phyloP scores from a whole-genome alignment of 1,139 yeast genomes.

The Sugiyamaella castrensis region DNA sequence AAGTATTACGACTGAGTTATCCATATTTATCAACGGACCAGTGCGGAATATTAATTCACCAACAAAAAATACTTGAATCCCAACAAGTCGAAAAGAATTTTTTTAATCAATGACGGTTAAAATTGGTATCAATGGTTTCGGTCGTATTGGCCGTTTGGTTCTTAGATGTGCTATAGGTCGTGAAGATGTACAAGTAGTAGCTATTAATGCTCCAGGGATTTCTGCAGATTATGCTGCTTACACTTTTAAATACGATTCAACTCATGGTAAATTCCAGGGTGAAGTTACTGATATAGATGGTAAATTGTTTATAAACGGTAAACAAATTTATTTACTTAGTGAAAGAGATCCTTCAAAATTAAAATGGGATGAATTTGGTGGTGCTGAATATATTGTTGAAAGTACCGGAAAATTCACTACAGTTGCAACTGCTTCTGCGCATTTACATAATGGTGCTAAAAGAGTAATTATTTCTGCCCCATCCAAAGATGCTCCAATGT shows the following conservation, averaged over 20 bases:
- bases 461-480: slow-evolving; percentile 87
- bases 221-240: slow-evolving; percentile 78
- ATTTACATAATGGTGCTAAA: slow-evolving; percentile 82
- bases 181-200: slow-evolving; percentile 69
- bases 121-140: slow-evolving; percentile 85
- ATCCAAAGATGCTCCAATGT: slow-evolving; percentile 85
- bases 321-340: slow-evolving; percentile 62
- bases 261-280: slow-evolving; percentile 74
- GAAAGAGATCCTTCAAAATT: slow-evolving; percentile 74
- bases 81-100: not conserved
- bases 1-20: too few species aligned
- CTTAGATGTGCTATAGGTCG: slow-evolving; percentile 69
- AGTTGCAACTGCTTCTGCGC: slow-evolving; percentile 71
- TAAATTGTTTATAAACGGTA: slow-evolving; percentile 61
- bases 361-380: slow-evolving; percentile 68
- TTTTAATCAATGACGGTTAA: slow-evolving; percentile 35
- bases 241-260: slow-evolving; percentile 84
- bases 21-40: too few species aligned
- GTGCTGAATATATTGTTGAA: slow-evolving; percentile 76
- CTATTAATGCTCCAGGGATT: slow-evolving; percentile 80
- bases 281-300: slow-evolving; percentile 58
- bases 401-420: slow-evolving; percentile 88
- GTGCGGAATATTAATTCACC: not conserved
- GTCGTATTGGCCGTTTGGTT: slow-evolving; percentile 81
- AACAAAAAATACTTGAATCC: not conserved